These are phyloP conservation scores for Fusarium pseudocircinatum DNA, from an alignment of 2,329 filamentous ascomycete species.

Conservation along the genomic window DNA sequence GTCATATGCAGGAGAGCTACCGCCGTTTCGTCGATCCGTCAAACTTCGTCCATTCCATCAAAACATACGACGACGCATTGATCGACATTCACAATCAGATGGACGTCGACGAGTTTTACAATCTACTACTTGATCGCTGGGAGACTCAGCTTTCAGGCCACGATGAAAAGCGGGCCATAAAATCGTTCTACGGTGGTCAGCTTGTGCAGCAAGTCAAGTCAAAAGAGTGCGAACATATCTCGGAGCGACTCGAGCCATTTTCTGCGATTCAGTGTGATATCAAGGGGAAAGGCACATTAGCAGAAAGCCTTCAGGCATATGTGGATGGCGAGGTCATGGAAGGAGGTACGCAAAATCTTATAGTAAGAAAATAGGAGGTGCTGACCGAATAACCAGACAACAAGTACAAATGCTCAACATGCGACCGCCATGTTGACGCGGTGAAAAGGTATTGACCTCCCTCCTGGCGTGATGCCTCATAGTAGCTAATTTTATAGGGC, in stretches of 20 bases:
- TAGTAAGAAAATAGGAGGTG: neutral
- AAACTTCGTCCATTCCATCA: conserved; percentile 77
- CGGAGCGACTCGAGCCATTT: conserved; percentile 88
- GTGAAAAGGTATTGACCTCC: conserved; percentile 75
- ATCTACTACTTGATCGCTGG: conserved; percentile 89
- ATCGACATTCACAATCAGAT: conserved; percentile 94
- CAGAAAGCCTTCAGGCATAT: conserved; percentile 93
- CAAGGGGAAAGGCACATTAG: conserved; percentile 84
- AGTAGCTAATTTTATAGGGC: conserved; percentile 62
- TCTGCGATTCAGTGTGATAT: conserved; percentile 97
- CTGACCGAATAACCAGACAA: conserved; percentile 70
- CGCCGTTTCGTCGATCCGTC: conserved; percentile 78
- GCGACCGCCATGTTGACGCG: conserved; percentile 88
- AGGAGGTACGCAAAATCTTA: conserved; percentile 65
- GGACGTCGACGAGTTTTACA: conserved; percentile 99
- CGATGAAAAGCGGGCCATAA: conserved; percentile 76
- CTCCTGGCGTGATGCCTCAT: neutral
- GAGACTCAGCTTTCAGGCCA: conserved; percentile 79
- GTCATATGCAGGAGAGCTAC: conserved; percentile 84
- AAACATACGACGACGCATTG: conserved; percentile 80
- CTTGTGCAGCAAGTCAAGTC: conserved; percentile 95
- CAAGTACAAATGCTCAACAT: conserved; percentile 96
- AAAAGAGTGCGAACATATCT: conserved; percentile 93
- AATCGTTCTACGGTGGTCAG: conserved; percentile 89
- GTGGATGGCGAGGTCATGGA: conserved; percentile 97